Evolutionary conservation across 192 early-diverging fungal genomes (phyloP).

Genomic region (Coemansia sp.): DNA sequence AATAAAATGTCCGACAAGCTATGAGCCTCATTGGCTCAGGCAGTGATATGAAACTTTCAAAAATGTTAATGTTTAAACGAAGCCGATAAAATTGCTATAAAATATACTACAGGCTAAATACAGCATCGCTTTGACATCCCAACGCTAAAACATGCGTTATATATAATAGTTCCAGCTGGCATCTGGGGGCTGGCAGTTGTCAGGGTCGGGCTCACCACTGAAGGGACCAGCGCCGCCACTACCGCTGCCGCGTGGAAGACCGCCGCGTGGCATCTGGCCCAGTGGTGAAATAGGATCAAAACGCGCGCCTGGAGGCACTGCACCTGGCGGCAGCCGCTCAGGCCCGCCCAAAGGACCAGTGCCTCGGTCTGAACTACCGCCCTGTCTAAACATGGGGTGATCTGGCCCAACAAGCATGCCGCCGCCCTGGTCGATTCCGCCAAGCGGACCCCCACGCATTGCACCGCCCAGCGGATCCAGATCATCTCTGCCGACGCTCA

Average conservation of each 20-base stretch:
- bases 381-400: slow-evolving; percentile 82
- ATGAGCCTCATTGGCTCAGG: too few relatives aligned
- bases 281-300: slow-evolving; percentile 92
- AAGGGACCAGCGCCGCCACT: slow-evolving; percentile 13
- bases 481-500: slow-evolving; percentile 67
- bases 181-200: slow-evolving; percentile 26
- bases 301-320: slow-evolving; percentile 82
- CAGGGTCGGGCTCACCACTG: slow-evolving; percentile 48
- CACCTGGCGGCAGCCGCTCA: slow-evolving; percentile 63
- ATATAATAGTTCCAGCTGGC: slow-evolving; percentile 38
- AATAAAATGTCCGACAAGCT: too few relatives aligned
- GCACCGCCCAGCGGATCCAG: slow-evolving; percentile 57
- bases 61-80: too few relatives aligned
- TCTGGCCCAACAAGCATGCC: slow-evolving; percentile 87
- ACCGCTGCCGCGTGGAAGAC: slow-evolving; percentile 14
- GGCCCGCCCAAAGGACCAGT: slow-evolving; percentile 59
- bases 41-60: too few relatives aligned
- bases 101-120: too few relatives aligned
- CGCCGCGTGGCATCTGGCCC: slow-evolving; percentile 22
- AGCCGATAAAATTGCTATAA: too few relatives aligned
- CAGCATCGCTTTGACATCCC: too few relatives aligned
- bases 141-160: slow-evolving; percentile 1
- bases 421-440: slow-evolving; percentile 57
- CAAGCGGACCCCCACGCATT: slow-evolving; percentile 33
- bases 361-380: slow-evolving; percentile 23